Conservation (phyloP, 1,139 yeast genomes). For the Kodamaea fungicola region DNA sequence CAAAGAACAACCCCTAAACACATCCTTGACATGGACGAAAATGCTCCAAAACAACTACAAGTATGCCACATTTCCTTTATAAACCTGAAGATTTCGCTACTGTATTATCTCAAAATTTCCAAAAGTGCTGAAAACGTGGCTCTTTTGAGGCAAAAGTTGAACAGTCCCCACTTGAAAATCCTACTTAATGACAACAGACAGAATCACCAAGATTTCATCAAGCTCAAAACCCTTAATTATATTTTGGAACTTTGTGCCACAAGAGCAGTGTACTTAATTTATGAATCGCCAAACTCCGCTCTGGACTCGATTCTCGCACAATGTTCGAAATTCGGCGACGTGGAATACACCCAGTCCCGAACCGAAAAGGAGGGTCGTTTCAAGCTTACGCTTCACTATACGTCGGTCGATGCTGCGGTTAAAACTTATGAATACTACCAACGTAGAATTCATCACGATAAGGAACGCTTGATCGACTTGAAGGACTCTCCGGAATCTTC, state of each 20-base stretch:
- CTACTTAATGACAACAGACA: slow-evolving; percentile 23
- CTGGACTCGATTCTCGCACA: slow-evolving; percentile 16
- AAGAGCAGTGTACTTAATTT: slow-evolving; percentile 13
- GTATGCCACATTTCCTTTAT: slow-evolving; percentile 40
- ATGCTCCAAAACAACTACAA: slow-evolving; percentile 15
- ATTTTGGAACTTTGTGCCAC: slow-evolving; percentile 42
- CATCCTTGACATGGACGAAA: slow-evolving; percentile 17
- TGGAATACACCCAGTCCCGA: slow-evolving; percentile 27
- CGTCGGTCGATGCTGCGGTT: slow-evolving; percentile 41
- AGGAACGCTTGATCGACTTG: slow-evolving; percentile 16
- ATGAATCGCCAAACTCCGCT: background rate
- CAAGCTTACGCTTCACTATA: slow-evolving; percentile 29
- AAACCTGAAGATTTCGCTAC: slow-evolving; percentile 32
- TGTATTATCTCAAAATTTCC: slow-evolving; percentile 33
- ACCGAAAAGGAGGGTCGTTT: slow-evolving; percentile 7
- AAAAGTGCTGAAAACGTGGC: slow-evolving; percentile 26
- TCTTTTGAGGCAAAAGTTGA: slow-evolving; percentile 23
- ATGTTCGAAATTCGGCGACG: slow-evolving; percentile 33
- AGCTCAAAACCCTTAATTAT: slow-evolving; percentile 41
- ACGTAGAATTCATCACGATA: slow-evolving; percentile 24
- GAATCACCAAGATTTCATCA: slow-evolving; percentile 33
- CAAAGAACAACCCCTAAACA: slow-evolving; percentile 28
- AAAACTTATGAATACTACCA: slow-evolving; percentile 32
- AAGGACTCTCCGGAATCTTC: slow-evolving; percentile 8
- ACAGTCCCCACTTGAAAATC: slow-evolving; percentile 32